Base-by-base conservation (phyloP, 805 yeast species). In the Saturnispora halmiae region DNA sequence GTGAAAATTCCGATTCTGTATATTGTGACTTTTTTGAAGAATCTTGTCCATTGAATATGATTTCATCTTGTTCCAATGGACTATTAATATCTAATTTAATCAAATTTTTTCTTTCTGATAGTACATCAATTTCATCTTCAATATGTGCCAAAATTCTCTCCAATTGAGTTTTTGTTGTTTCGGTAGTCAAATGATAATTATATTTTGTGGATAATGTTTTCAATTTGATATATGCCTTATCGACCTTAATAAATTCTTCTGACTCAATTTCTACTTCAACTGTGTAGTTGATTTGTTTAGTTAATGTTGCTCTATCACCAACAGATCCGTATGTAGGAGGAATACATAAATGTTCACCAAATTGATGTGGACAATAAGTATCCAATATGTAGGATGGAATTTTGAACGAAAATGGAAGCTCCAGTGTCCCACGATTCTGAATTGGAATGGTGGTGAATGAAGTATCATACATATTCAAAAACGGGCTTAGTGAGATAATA, bases 371-470 rank as follows among this genome's bases (percentile, higher is more conserved):
- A 49, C 83, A 77, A 2, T 66, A 55, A n/a, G 65, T 67, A 48
- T 77, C 83, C 9, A 77, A 54, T 29, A 75, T 56, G 41, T 62
- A 61, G 13, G 58, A 51, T 0, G 84, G 84, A 36, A 77, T 64
- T 50, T 65, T 70, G 52, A 77, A 77, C 18, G 70, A 65, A 50
- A 77, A 75, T 26, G 31, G 22, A 11, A 14, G n/a, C 16, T 25
- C 24, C 6, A 13, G 22, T 14, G 36, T 34, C 16, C 30, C 15
- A 14, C 15, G 24, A n/a, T 19, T 34, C 9, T 26, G 36, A 15
- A 34, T 34, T 22, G 28, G 28, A 4, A 27, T 18, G 6, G 39
- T 13, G 18, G 21, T 30, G 10, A 36, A 19, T 6, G 39, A 36
- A 5, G 39, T 28, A 22, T 36, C 39, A 40, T 65, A 70, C 68